Evolutionary conservation across 2,329 filamentous ascomycete species (phyloP).

Genomic region (Pseudogymnoascus sp.): DNA sequence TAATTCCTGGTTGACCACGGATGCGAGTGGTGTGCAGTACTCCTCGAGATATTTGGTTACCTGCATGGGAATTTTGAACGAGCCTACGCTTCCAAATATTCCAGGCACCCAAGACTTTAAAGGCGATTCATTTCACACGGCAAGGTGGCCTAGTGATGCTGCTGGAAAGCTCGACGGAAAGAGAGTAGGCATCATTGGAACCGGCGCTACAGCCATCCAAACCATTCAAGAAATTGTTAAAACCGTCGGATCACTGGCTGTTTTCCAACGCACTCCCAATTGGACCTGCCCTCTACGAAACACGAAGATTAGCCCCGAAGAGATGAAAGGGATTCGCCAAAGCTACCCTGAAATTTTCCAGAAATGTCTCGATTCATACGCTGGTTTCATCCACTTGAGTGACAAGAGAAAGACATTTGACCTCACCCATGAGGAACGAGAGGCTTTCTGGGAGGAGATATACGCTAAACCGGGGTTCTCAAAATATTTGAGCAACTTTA

Average conservation of each 20-base stretch:
- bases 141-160: conserved; percentile 10
- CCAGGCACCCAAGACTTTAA: conserved; percentile 12
- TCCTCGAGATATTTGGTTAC: conserved; percentile 12
- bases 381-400: conserved; percentile 28
- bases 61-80: conserved; percentile 9
- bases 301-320: conserved; percentile 23
- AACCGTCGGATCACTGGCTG: conserved; percentile 34
- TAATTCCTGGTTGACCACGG: conserved; percentile 32
- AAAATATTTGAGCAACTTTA: conserved; percentile 28
- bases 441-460: conserved; percentile 26
- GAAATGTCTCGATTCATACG: conserved; percentile 21
- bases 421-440: conserved; percentile 28
- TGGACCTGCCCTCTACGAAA: conserved; percentile 15
- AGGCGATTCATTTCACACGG: conserved; percentile 11
- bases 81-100: conserved; percentile 12
- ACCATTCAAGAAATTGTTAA: conserved; percentile 26
- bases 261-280: conserved; percentile 25
- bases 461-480: conserved; percentile 35
- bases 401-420: conserved; percentile 28
- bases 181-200: conserved; percentile 17
- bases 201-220: conserved; percentile 24
- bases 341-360: conserved; percentile 30
- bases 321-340: conserved; percentile 25
- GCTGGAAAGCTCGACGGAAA: conserved; percentile 17
- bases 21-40: conserved; percentile 16